Conservation (phyloP, 2,329 filamentous ascomycete species). For the Sclerotinia spermophila region DNA sequence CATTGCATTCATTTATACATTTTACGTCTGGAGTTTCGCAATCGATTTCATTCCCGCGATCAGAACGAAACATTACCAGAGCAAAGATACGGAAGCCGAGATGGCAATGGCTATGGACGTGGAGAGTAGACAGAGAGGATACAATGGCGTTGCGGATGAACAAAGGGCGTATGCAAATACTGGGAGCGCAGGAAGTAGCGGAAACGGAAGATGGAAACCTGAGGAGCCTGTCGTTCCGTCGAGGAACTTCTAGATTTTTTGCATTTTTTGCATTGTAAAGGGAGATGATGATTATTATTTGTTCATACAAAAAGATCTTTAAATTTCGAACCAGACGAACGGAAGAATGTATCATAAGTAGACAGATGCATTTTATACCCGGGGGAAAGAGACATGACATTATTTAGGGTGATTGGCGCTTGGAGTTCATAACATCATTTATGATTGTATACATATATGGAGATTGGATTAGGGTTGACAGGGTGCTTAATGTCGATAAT, state of each 20-base stretch:
- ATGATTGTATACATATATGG: neutral
- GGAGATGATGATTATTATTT: neutral
- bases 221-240: neutral
- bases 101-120: constrained; percentile 22
- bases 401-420: neutral
- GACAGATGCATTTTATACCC: neutral
- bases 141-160: neutral
- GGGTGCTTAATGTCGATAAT: neutral
- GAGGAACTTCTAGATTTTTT: neutral
- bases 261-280: neutral
- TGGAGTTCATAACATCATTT: neutral
- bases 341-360: neutral
- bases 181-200: neutral
- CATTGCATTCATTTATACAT: constrained; percentile 79
- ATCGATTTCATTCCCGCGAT: constrained; percentile 79
- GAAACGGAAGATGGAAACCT: neutral
- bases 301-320: neutral
- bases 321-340: neutral
- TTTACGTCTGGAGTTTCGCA: constrained; percentile 83
- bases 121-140: constrained; percentile 14
- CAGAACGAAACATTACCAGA: constrained; percentile 22
- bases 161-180: neutral
- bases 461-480: neutral
- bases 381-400: neutral
- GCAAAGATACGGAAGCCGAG: constrained; percentile 30